A percentile compares a stretch with the other conserved stretches of the same genome.
These are phyloP conservation scores for Cryphonectria nitschkei DNA, from an alignment of 2,329 filamentous ascomycete species.

Conservation along the genomic window DNA sequence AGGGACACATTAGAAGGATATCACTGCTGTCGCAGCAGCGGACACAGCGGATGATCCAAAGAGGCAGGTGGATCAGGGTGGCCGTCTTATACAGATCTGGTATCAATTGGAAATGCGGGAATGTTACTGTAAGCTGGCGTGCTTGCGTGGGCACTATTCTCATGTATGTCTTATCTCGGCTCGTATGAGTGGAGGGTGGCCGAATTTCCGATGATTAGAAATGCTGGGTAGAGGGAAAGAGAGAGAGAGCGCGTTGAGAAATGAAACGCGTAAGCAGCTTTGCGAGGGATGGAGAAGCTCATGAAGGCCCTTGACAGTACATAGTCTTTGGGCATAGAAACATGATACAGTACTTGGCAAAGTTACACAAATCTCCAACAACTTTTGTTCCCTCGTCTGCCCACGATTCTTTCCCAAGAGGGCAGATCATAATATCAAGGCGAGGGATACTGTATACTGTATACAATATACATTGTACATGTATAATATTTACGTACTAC, in stretches of 20 bases:
- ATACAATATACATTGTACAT: not conserved
- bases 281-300: not conserved
- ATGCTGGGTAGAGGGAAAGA: no score
- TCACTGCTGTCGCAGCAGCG: no score
- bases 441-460: not conserved
- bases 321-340: not conserved
- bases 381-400: not conserved
- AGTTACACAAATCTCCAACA: not conserved
- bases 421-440: not conserved
- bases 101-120: not conserved
- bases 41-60: not conserved
- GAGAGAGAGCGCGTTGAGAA: not conserved
- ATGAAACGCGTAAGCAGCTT: no score
- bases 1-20: no score
- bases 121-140: not conserved
- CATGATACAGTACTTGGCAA: not conserved
- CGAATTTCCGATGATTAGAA: not conserved
- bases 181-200: not conserved
- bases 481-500: not conserved
- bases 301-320: not conserved
- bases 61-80: not conserved
- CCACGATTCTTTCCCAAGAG: not conserved
- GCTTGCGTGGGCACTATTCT: not conserved
- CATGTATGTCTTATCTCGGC: slow-evolving; percentile 10
- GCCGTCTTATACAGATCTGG: not conserved